These are phyloP conservation scores for Tritrichomonas musculus DNA, from an alignment of 208 protist species.

Conservation along the genomic window DNA sequence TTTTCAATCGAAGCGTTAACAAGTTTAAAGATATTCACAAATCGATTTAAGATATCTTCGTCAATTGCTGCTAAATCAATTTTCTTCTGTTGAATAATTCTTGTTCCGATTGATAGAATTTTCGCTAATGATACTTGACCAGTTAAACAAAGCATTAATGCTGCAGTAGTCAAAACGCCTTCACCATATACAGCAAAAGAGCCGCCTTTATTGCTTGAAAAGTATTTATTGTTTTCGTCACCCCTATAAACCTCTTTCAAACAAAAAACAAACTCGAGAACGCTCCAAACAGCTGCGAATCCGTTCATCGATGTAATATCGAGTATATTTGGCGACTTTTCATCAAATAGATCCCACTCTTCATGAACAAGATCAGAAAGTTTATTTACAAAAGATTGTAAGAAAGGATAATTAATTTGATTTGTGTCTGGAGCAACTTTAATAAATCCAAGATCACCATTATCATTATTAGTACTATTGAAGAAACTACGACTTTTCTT, in stretches of 20 bases:
- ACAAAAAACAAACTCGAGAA: background rate
- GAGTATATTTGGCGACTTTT: background rate
- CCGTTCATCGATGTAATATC: background rate
- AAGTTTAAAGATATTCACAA: background rate
- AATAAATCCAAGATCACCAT: no score
- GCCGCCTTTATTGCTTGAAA: background rate
- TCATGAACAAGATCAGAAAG: no score
- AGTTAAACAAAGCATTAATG: background rate
- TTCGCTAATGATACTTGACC: background rate
- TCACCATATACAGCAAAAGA: background rate
- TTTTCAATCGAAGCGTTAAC: background rate
- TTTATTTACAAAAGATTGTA: no score
- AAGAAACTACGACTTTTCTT: background rate
- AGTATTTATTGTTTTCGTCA: background rate
- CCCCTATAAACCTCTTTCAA: background rate
- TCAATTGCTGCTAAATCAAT: background rate
- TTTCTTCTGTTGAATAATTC: background rate
- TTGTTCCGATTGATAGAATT: background rate
- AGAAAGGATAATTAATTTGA: conserved; percentile 1
- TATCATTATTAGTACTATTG: no score
- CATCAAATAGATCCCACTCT: background rate
- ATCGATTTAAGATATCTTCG: background rate
- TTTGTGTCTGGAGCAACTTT: no score
- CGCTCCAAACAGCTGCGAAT: background rate
- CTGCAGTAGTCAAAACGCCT: background rate